Evolutionary conservation across 179 eudicot species (phyloP).

Genomic region (Silene vulgaris): DNA sequence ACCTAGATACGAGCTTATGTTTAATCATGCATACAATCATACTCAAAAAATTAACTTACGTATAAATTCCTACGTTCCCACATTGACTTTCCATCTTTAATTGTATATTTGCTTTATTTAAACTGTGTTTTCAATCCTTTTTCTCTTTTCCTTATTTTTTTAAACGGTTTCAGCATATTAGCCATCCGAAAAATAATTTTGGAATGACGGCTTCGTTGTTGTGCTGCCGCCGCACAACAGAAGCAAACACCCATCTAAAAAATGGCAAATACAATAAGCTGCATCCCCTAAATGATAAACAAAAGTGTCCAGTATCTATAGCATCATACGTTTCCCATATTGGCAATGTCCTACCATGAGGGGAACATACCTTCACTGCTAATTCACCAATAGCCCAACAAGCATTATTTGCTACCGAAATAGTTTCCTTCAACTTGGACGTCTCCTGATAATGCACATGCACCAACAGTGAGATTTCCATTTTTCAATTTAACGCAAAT

Average conservation of each 20-base stretch:
- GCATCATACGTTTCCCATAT: neutral
- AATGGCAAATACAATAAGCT: neutral
- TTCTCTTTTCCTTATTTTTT: neutral
- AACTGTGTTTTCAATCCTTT: too few relatives aligned
- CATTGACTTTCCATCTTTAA: neutral
- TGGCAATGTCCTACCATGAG: neutral
- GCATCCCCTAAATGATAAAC: neutral
- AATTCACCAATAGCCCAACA: slow-evolving; percentile 99
- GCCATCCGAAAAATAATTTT: neutral
- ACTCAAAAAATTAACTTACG: neutral
- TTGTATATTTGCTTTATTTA: too few relatives aligned
- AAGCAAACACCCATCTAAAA: neutral
- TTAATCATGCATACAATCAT: neutral
- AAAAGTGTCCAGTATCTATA: neutral
- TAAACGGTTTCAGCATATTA: neutral
- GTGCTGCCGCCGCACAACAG: neutral
- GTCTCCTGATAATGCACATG: slow-evolving; percentile 42
- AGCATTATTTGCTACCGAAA: slow-evolving; percentile 97
- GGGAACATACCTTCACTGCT: slow-evolving; percentile 71
- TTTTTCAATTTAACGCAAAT: neutral
- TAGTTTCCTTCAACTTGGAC: slow-evolving; percentile 67
- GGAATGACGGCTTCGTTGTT: neutral
- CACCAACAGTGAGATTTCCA: slow-evolving; percentile 3
- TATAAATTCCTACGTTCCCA: neutral
- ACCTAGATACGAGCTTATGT: neutral